phyloP scores from a whole-genome alignment of 1,284 basidiomycete genomes.

The Chalciporus piperatoides region DNA sequence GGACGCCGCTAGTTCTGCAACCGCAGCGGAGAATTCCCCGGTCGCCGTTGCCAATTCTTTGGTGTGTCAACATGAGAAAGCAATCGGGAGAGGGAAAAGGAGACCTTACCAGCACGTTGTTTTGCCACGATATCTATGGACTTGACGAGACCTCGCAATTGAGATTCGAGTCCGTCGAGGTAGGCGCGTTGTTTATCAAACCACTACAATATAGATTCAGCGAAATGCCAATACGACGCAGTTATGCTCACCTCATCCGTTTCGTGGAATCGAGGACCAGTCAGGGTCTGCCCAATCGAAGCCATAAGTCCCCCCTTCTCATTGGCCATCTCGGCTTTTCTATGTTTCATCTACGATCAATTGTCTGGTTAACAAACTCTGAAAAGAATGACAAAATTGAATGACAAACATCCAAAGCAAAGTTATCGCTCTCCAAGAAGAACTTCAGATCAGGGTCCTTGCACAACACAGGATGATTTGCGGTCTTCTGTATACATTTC shows the following conservation, averaged over 20 bases:
- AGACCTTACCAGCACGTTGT: slow-evolving; percentile 62
- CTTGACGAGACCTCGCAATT: slow-evolving; percentile 83
- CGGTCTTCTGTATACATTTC: slow-evolving; percentile 85
- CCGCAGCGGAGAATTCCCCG: slow-evolving; percentile 68
- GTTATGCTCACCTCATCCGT: slow-evolving; percentile 72
- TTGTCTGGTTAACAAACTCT: neutral
- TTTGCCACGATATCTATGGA: slow-evolving; percentile 81
- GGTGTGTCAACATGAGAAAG: neutral
- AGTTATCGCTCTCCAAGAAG: slow-evolving; percentile 87
- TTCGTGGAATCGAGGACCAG: slow-evolving; percentile 87
- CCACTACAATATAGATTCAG: slow-evolving; percentile 54
- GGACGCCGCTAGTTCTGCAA: slow-evolving; percentile 65
- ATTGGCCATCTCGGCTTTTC: slow-evolving; percentile 71
- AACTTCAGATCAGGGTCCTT: slow-evolving; percentile 82
- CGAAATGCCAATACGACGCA: neutral
- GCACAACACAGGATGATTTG: slow-evolving; percentile 81
- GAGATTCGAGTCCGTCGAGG: slow-evolving; percentile 86
- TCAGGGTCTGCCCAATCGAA: slow-evolving; percentile 71
- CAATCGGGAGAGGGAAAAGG: neutral
- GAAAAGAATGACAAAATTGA: neutral
- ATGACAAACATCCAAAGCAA: slow-evolving; percentile 69
- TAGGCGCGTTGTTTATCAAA: slow-evolving; percentile 87
- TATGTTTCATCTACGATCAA: slow-evolving; percentile 72
- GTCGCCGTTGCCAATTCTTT: slow-evolving; percentile 66
- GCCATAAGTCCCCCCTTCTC: slow-evolving; percentile 78